Percentiles rank a stretch among this genome's conserved stretches.
These are phyloP conservation scores for Candida dubliniensis DNA, from an alignment of 1,139 yeast species.

Conservation along the genomic window DNA sequence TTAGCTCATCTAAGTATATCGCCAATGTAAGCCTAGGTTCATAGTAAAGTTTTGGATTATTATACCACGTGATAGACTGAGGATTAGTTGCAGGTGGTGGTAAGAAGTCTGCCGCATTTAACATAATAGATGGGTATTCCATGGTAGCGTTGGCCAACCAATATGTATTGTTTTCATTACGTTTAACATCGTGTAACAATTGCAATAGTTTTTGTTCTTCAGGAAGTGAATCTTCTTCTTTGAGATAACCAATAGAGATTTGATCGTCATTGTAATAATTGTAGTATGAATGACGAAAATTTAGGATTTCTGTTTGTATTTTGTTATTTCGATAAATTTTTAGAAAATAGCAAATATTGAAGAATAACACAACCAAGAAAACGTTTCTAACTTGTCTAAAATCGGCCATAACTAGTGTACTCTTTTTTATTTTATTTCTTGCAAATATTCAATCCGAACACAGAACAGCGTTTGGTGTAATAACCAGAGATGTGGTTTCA, in stretches of 20 bases:
- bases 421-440: background rate
- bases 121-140: constrained; percentile 21
- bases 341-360: constrained; percentile 27
- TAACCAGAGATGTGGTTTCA: too few relatives aligned
- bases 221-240: constrained; percentile 17
- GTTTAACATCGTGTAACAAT: constrained; percentile 23
- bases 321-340: constrained; percentile 3
- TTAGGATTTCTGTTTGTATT: background rate
- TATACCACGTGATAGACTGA: constrained; percentile 14
- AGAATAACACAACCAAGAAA: constrained; percentile 22
- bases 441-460: too few relatives aligned
- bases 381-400: constrained; percentile 20
- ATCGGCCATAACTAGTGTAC: constrained; percentile 16
- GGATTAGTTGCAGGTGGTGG: constrained; percentile 16
- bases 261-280: constrained; percentile 25
- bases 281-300: background rate
- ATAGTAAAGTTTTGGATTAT: constrained; percentile 19
- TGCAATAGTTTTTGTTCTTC: constrained; percentile 25
- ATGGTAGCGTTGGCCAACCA: constrained; percentile 30
- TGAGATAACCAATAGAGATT: constrained; percentile 12
- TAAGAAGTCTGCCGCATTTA: constrained; percentile 23
- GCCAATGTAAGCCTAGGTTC: constrained; percentile 29
- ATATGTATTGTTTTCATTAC: constrained; percentile 24
- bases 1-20: constrained; percentile 23
- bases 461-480: too few relatives aligned